Conservation (phyloP, 208 protist species). For the Acanthamoeba polyphaga region DNA sequence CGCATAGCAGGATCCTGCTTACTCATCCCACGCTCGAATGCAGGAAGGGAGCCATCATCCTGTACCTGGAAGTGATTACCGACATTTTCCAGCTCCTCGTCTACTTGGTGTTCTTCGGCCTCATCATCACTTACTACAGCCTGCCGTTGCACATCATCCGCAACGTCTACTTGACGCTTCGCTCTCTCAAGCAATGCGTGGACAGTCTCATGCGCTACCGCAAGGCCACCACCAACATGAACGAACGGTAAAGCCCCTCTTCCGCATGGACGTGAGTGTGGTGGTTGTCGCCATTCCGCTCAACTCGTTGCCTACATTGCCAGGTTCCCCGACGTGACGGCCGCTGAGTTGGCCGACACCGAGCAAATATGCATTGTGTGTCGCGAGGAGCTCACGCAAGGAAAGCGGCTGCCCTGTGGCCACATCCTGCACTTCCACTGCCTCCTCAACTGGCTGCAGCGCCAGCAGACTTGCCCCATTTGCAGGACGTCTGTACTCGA, state of each 20-base stretch:
- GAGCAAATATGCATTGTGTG: constrained; percentile 86
- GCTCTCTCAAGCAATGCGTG: constrained; percentile 14
- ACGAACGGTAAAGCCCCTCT: not conserved
- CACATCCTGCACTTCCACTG: constrained; percentile 87
- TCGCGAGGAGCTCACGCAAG: constrained; percentile 77
- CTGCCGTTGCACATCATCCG: constrained; percentile 71
- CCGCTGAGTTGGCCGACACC: constrained; percentile 75
- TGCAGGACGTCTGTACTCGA: constrained; percentile 35
- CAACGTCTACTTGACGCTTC: constrained; percentile 66
- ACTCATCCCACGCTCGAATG: not conserved
- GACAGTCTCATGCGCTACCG: constrained; percentile 42
- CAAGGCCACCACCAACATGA: constrained; percentile 43
- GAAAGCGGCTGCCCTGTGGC: constrained; percentile 81
- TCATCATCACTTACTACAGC: constrained; percentile 43
- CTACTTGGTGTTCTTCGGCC: constrained; percentile 69
- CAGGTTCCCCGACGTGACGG: constrained; percentile 79
- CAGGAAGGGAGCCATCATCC: constrained; percentile 61
- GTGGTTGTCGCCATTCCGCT: not conserved
- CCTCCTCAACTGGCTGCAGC: constrained; percentile 72
- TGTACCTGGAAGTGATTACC: constrained; percentile 60
- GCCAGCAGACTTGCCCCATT: constrained; percentile 49
- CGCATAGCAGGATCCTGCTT: not conserved
- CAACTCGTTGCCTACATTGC: not conserved
- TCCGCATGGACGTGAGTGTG: not conserved
- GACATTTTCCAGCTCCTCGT: constrained; percentile 65